A percentile compares a stretch with the other conserved stretches of the same genome.
phyloP scores from a whole-genome alignment of 108 stramenopile genomes.

The Cyclostephanos invisitatus region DNA sequence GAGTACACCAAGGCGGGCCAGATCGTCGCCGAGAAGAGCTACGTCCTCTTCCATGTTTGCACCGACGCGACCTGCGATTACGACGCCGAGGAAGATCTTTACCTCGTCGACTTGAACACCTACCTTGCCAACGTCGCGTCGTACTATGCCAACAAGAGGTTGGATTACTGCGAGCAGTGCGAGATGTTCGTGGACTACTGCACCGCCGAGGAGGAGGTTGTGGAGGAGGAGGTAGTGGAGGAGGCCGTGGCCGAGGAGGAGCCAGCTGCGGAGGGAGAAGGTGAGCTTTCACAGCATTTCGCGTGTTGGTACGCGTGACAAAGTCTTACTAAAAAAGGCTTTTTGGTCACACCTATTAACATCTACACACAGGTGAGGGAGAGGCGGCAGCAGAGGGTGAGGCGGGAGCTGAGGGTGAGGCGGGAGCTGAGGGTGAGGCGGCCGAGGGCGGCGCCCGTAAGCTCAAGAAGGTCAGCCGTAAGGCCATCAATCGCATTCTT shows the following conservation, averaged over 20 bases:
- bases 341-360: not conserved
- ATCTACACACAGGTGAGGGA: not conserved
- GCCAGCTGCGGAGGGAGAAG: constrained; percentile 5
- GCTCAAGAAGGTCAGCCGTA: constrained; percentile 13
- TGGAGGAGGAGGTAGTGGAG: constrained; percentile 9
- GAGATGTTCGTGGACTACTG: constrained; percentile 21
- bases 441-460: constrained; percentile 20
- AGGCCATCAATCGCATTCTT: constrained; percentile 25
- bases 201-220: constrained; percentile 2
- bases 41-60: constrained; percentile 35
- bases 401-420: constrained; percentile 5
- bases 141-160: constrained; percentile 41
- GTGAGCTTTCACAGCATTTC: not conserved
- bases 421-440: constrained; percentile 4
- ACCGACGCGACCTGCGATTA: constrained; percentile 21
- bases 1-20: constrained; percentile 21
- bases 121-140: constrained; percentile 37
- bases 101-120: constrained; percentile 47
- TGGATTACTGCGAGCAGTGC: constrained; percentile 49
- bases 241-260: constrained; percentile 5
- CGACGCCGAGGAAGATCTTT: constrained; percentile 41
- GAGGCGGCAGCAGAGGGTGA: constrained; percentile 7
- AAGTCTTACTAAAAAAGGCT: not conserved
- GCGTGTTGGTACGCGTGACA: not conserved
- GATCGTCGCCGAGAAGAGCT: constrained; percentile 26